phyloP scores from a whole-genome alignment of 2,329 filamentous ascomycete species.

The Phialophora tarda region DNA sequence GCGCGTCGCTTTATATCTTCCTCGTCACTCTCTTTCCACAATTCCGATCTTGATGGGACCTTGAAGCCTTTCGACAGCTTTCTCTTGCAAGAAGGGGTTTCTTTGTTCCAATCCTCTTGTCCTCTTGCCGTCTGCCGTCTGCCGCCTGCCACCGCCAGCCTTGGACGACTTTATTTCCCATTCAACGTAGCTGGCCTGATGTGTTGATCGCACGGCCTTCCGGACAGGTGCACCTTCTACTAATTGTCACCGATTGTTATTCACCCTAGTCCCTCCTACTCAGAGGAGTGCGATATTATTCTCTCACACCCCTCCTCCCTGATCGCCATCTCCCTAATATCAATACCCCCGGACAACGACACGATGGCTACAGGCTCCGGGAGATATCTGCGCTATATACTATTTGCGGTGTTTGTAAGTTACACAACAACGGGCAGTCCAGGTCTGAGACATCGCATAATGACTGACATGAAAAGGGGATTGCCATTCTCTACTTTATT shows the following conservation, averaged over 20 bases:
- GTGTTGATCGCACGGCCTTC: slow-evolving; percentile 11
- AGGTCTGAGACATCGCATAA: slow-evolving; percentile 1
- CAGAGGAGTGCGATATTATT: not conserved
- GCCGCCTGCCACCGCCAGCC: not conserved
- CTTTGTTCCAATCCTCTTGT: not conserved
- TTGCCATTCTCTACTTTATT: slow-evolving; percentile 82
- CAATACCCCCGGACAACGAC: slow-evolving; percentile 5
- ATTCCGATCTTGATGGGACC: not conserved
- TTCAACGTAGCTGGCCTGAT: slow-evolving; percentile 8
- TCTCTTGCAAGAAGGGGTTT: not conserved
- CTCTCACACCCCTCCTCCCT: not conserved
- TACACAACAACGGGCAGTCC: slow-evolving; percentile 16
- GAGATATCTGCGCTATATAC: slow-evolving; percentile 65
- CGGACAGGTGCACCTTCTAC: not conserved
- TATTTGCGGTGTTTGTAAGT: slow-evolving; percentile 83
- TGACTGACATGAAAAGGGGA: slow-evolving; percentile 52
- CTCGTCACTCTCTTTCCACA: slow-evolving; percentile 2
- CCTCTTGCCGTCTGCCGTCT: not conserved
- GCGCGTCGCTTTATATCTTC: slow-evolving; percentile 6
- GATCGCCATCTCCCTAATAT: not conserved
- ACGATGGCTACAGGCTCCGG: slow-evolving; percentile 47
- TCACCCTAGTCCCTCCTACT: slow-evolving; percentile 10
- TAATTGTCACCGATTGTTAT: slow-evolving; percentile 1
- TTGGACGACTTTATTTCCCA: not conserved
- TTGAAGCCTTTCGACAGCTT: not conserved